These are phyloP conservation scores for Geotrichum carabidarum DNA, from an alignment of 1,139 yeast genomes.

Conservation along the genomic window DNA sequence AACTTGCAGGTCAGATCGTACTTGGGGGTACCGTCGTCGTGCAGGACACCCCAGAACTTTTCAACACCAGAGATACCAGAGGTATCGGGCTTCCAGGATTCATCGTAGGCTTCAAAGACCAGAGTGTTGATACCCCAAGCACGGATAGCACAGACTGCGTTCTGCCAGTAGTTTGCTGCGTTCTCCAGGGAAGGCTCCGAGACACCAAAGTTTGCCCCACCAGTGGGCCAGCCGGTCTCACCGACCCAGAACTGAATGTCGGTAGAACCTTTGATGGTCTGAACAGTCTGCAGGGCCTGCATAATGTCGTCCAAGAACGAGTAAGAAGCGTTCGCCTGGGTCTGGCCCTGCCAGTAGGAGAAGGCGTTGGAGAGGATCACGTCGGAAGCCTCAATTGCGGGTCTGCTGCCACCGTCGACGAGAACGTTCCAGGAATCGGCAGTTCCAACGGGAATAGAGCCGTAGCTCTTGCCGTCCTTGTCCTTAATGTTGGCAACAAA, in stretches of 20 bases:
- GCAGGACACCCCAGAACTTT: slow-evolving; percentile 90
- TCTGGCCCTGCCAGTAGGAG: slow-evolving; percentile 98
- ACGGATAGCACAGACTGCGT: slow-evolving; percentile 86
- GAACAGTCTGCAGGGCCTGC: slow-evolving; percentile 89
- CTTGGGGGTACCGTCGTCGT: slow-evolving; percentile 43
- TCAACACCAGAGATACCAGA: slow-evolving; percentile 80
- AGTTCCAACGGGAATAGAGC: slow-evolving; percentile 73
- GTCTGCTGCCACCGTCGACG: slow-evolving; percentile 66
- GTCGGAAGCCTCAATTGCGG: slow-evolving; percentile 76
- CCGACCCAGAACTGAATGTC: slow-evolving; percentile 91
- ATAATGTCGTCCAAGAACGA: slow-evolving; percentile 92
- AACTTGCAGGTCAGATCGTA: slow-evolving; percentile 27
- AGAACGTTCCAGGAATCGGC: slow-evolving; percentile 94
- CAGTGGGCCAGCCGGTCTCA: slow-evolving; percentile 98
- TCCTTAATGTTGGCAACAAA: slow-evolving; percentile 59
- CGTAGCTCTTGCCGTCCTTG: slow-evolving; percentile 73
- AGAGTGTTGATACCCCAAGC: slow-evolving; percentile 93
- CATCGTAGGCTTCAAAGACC: slow-evolving; percentile 92
- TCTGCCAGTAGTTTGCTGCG: slow-evolving; percentile 77
- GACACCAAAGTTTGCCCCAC: slow-evolving; percentile 61
- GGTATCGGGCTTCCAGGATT: slow-evolving; percentile 90
- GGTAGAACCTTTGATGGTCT: slow-evolving; percentile 76
- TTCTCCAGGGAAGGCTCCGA: slow-evolving; percentile 58
- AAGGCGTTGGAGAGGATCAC: slow-evolving; percentile 88
- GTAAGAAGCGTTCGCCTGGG: slow-evolving; percentile 70